Conservation (phyloP, 2,329 filamentous ascomycete genomes). For the Penicillium hesseltinei region DNA sequence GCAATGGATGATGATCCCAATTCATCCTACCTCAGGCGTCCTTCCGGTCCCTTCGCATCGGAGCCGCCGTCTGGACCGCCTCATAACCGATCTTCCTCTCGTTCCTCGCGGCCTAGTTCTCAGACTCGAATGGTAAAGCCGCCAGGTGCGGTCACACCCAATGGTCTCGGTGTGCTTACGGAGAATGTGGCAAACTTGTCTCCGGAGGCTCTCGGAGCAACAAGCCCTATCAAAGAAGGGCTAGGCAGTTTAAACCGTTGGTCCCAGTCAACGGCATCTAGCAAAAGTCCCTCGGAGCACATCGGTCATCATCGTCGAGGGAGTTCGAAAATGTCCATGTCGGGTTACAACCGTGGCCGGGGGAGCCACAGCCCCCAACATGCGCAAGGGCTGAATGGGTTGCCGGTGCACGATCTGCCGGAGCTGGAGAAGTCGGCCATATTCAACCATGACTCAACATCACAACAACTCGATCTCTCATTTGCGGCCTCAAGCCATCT, state of each 20-base stretch:
- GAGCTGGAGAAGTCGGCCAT: constrained; percentile 20
- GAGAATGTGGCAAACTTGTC: constrained; percentile 17
- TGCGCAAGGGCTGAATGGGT: constrained; percentile 8
- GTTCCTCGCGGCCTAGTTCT: constrained; percentile 20
- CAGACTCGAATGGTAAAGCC: constrained; percentile 20
- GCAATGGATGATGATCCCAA: constrained; percentile 24
- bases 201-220: constrained; percentile 14
- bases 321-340: constrained; percentile 25
- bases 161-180: constrained; percentile 18
- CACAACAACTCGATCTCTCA: constrained; percentile 27
- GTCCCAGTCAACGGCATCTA: constrained; percentile 58
- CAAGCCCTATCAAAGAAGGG: constrained; percentile 42
- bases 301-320: constrained; percentile 26
- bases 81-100: constrained; percentile 21
- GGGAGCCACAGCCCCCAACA: constrained; percentile 18
- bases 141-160: constrained; percentile 15
- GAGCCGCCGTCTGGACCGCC: constrained; percentile 12
- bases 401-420: constrained; percentile 21
- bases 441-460: constrained; percentile 14
- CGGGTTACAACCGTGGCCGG: constrained; percentile 5
- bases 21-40: constrained; percentile 21
- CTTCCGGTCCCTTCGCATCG: constrained; percentile 16
- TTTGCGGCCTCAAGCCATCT: constrained; percentile 20
- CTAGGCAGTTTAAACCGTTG: constrained; percentile 55
- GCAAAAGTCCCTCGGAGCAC: constrained; percentile 34